phyloP scores from a whole-genome alignment of 1,139 yeast genomes.

The Kluyveromyces marxianus region DNA sequence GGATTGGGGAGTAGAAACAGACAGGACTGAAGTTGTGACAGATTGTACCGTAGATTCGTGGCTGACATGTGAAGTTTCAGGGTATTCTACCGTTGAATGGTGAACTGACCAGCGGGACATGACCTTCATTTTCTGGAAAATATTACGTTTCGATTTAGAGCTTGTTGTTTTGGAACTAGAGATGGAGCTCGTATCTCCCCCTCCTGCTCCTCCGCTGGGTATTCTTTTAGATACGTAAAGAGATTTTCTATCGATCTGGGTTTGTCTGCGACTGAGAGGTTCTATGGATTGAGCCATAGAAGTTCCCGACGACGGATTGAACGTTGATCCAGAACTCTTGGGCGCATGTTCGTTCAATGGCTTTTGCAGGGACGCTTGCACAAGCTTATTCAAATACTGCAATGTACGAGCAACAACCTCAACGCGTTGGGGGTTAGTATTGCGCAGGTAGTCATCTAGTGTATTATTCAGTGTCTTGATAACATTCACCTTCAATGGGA shows the following conservation, averaged over 20 bases:
- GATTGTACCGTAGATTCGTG: too few relatives aligned
- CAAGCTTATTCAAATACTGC: conserved; percentile 11
- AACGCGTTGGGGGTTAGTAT: conserved; percentile 2
- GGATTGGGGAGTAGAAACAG: neutral
- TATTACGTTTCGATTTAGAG: conserved; percentile 1
- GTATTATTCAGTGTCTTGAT: conserved; percentile 10
- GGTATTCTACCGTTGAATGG: neutral
- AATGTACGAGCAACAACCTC: conserved; percentile 9
- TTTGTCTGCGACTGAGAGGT: neutral
- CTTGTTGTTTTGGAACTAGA: neutral
- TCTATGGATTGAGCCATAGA: neutral
- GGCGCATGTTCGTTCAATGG: too few relatives aligned
- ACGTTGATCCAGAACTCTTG: neutral
- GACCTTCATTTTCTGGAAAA: conserved; percentile 5
- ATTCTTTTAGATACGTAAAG: neutral
- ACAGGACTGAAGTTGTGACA: too few relatives aligned
- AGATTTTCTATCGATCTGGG: neutral
- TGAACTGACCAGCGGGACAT: conserved; percentile 2
- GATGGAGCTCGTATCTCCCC: neutral
- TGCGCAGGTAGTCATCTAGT: conserved; percentile 8
- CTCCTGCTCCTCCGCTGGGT: neutral
- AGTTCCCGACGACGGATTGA: neutral
- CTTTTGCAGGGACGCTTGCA: conserved; percentile 11
- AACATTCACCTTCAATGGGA: conserved; percentile 15
- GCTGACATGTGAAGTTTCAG: too few relatives aligned